phyloP scores from a whole-genome alignment of 176 grass and related monocot genomes.

The Oryza officinalis region DNA sequence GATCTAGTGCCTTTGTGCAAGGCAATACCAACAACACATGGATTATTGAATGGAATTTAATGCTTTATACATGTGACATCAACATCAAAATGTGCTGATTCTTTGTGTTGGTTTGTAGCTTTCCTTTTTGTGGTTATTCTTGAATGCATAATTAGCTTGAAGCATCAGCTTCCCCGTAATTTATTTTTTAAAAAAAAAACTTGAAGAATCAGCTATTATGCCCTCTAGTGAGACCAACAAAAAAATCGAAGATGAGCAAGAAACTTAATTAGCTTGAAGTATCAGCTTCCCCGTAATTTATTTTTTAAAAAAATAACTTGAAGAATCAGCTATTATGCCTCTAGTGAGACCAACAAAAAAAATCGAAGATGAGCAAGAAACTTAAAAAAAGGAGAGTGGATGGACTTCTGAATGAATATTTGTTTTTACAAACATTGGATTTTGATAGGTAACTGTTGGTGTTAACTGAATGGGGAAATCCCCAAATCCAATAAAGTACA shows the following conservation, averaged over 20 bases:
- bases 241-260: neutral
- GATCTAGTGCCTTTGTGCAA: neutral
- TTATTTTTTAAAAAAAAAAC: neutral
- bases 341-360: neutral
- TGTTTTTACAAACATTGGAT: neutral
- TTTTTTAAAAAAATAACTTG: conserved; percentile 14
- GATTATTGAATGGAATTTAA: neutral
- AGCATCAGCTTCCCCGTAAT: neutral
- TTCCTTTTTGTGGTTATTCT: neutral
- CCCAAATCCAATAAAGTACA: conserved; percentile 16
- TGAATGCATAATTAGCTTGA: conserved; percentile 12
- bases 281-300: too few species aligned
- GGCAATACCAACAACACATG: neutral
- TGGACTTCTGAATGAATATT: neutral
- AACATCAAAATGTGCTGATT: neutral
- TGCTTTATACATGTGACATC: neutral
- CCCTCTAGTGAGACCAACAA: neutral
- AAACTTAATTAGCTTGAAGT: too few species aligned
- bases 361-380: neutral
- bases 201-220: conserved; percentile 1
- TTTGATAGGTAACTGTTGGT: neutral
- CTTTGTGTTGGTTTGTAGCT: neutral
- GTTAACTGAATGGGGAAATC: neutral
- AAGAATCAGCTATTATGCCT: neutral
- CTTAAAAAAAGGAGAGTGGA: neutral